Evolutionary conservation across 176 grass and related monocot species (phyloP), one percentile per base, ranked within the genome.

Genomic region (Aegilops bicornis): DNA sequence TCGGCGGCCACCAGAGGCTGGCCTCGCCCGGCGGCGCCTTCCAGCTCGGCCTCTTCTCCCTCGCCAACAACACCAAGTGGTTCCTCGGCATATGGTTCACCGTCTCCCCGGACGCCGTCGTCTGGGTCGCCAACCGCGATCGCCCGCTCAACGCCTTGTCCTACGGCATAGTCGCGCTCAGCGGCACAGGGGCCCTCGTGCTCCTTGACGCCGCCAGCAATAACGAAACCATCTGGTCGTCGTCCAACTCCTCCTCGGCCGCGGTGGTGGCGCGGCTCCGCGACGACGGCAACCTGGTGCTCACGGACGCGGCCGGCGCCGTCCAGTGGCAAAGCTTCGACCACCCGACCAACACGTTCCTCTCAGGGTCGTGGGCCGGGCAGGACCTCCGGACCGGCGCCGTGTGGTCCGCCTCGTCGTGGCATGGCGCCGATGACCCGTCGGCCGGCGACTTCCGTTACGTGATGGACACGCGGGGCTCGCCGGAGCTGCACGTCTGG

Each of bases 91-190:
- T 95, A 23, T 92, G 91, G 93, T 92, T 86, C 83, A 79, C 74
- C 33, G 76, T 48, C 30, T 77, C 88, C 17, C 79, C 91, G 15
- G 64, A 40, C 36, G 77, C 70, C 64, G 52, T 95, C 2, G 85
- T 95, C n/a, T 95, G 93, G 93, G 88, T 95, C 54, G 88, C 93
- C 68, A 95, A 95, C 81, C 81, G 92, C 32, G 87, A 82, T 63
- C n/a, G 35, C 76, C 85, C 92, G 3, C 79, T 92, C 8, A 84
- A 69, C 48, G 40, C 16, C 73, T 59, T 42, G 4, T 80, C 54
- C 0, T 59, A 78, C 25, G 78, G 78, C 59, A 3, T 48, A 8
- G 13, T 90, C 17, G 2, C 20, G 6, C 19, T 95, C 17, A 79
- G 19, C 36, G 19, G 47, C 35, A 43, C 54, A 10, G 93, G 90